Evolutionary conservation across 352 stramenopile genomes (phyloP), one percentile per base, ranked within the genome.

Genomic region (Phytophthora ramorum): DNA sequence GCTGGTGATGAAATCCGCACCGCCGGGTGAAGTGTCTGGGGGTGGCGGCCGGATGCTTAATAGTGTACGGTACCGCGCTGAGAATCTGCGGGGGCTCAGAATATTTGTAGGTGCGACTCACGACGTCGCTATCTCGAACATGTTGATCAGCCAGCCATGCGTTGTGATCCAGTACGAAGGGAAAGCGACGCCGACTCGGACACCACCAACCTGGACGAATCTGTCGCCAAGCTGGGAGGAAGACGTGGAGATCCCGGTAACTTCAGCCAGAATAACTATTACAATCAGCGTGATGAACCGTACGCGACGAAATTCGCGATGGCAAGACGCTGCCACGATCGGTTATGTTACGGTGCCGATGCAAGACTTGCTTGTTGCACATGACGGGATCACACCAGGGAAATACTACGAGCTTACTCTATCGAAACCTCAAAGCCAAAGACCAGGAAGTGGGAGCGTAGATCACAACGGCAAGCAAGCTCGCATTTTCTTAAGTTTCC

Each of bases 161-260:
- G 70, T 90, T 7, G 58, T 58, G 9, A 63, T 92, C 34, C 71
- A 77, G 24, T 76, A 76, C 35, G 79, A 90, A 47, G 79, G 76
- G 7, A 66, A 57, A 19, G 73, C 56, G 22, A 67, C 50, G 3
- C 16, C 50, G 17, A 86, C 59, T 10, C 62, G 76, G 22, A 72
- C 70, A 0, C 24, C 72, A 22, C 78, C 83, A 8, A 81, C 61
- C 1, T 92, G 83, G 81, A 86, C 69, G 35, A 87, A 83, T 58
- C 57, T 90, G 20, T 76, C 79, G 16, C 83, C 83, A 13, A 66
- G 58, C n/a, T 92, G 83, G 83, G 70, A 83, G 51, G 81, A 92
- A 70, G 73, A 75, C 20, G 50, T 92, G 2, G 81, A 92, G 20
- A 63, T 89, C n/a, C 67, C 79, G 14, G 58, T 83, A 24, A 57